A percentile compares a stretch with the other conserved stretches of the same genome.
These are phyloP conservation scores for Puccinia novopanici DNA, from an alignment of 1,284 basidiomycete genomes.

Conservation along the genomic window DNA sequence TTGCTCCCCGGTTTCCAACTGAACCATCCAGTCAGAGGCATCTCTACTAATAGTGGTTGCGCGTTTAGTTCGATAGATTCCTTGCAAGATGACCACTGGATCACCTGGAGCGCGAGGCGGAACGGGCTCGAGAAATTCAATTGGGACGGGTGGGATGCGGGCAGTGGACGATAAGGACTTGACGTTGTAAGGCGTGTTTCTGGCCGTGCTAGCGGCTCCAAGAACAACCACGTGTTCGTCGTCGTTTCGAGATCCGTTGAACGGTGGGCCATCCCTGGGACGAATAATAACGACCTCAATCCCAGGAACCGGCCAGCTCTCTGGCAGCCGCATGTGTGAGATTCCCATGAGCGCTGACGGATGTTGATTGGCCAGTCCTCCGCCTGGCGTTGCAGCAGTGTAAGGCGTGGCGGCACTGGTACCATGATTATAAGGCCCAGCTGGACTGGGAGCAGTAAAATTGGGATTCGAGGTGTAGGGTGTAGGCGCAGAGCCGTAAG, in stretches of 20 bases:
- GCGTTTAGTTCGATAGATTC: slow-evolving; percentile 53
- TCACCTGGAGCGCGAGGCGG: slow-evolving; percentile 41
- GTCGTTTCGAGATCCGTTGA: slow-evolving; percentile 52
- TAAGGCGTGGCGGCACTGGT: slow-evolving; percentile 54
- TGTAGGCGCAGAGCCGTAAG: slow-evolving; percentile 60
- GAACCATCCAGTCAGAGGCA: slow-evolving; percentile 55
- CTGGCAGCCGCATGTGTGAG: slow-evolving; percentile 50
- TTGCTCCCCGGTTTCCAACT: slow-evolving; percentile 50
- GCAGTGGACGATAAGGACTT: slow-evolving; percentile 6
- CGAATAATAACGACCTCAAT: slow-evolving; percentile 42
- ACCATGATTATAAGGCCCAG: slow-evolving; percentile 55
- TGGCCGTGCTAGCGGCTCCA: background rate
- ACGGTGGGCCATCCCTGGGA: slow-evolving; percentile 38
- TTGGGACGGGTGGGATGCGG: slow-evolving; percentile 1
- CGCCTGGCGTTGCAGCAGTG: slow-evolving; percentile 53
- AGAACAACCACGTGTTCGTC: slow-evolving; percentile 51
- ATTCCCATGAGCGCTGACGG: slow-evolving; percentile 50
- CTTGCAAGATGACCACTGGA: slow-evolving; percentile 52
- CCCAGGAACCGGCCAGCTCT: slow-evolving; percentile 45
- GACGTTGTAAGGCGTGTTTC: background rate
- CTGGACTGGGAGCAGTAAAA: slow-evolving; percentile 60
- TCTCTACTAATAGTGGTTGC: slow-evolving; percentile 52
- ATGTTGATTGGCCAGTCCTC: slow-evolving; percentile 21
- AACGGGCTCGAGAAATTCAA: slow-evolving; percentile 49
- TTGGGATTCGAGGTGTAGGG: slow-evolving; percentile 58